Conservation (phyloP, 2,329 filamentous ascomycete species). For the Pseudogymnoascus sp. region DNA sequence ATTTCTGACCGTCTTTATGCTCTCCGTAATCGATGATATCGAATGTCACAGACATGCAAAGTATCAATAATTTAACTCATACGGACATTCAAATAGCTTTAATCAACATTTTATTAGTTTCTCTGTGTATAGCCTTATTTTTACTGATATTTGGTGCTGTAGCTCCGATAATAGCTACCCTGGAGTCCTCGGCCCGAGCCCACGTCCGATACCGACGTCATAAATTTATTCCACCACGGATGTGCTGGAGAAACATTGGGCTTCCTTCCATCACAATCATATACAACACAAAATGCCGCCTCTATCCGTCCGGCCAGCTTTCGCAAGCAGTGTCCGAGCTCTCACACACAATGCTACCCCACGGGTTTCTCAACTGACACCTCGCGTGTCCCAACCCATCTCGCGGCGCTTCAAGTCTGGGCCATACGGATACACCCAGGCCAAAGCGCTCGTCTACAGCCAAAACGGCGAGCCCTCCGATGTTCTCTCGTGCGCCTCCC, state of each 20-base stretch:
- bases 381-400: conserved; percentile 11
- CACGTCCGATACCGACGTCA: not conserved
- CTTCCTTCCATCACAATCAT: not conserved
- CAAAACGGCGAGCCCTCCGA: conserved; percentile 67
- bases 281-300: not conserved
- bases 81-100: not conserved
- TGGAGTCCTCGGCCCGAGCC: not conserved
- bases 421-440: conserved; percentile 72
- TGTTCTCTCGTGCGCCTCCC: conserved; percentile 47
- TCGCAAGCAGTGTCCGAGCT: not conserved
- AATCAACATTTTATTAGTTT: not conserved
- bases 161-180: not conserved
- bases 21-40: not conserved
- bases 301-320: not conserved
- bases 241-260: not conserved
- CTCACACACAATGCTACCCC: not conserved
- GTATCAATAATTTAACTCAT: not conserved
- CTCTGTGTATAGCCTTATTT: not conserved
- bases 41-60: not conserved
- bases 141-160: not conserved
- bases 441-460: conserved; percentile 70
- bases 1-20: not conserved
- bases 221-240: not conserved
- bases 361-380: not conserved
- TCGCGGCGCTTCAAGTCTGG: conserved; percentile 40